Evolutionary conservation across 2,329 filamentous ascomycete species (phyloP), one percentile per base, ranked within the genome.

Genomic region (Arthrinium phaeospermum): DNA sequence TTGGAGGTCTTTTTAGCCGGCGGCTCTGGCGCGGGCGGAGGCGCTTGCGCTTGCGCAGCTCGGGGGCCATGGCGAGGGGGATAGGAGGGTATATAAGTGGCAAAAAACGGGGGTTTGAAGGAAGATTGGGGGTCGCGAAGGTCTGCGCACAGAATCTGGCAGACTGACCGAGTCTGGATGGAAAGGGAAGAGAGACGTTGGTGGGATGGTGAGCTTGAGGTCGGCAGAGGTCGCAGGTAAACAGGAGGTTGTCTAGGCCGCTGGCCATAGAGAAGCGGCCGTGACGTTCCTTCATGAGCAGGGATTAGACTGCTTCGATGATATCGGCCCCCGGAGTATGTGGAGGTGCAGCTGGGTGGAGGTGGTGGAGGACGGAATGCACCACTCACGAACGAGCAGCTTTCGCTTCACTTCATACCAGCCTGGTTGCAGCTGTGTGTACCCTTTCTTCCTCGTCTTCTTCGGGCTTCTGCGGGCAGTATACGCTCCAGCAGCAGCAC

Each of bases 41-140:
- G 82, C 72, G 83, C 82, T 85, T 85, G 78, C 84, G 83, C 78
- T 86, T 86, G 76, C 84, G 79, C 53, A 86, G 80, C 78, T 84
- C 83, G 70, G 82, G 80, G 72, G 83, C 82, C 84, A 86, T 85
- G 70, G 47, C 74, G 74, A 24, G 30, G 53, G 74, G 34, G 70
- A n/a, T 73, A 14, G 72, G 47, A 61, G 72, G 61, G 72, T 47
- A 57, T 53, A 34, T 73, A 72, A 72, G 70, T 67, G 45, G 27
- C 67, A 71, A 44, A 44, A 69, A 22, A 57, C 16, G 30, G 53
- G 49, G 73, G 69, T 70, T 70, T 41, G 68, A 72, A 69, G 46
- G 69, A 27, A 72, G 44, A 67, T 45, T 13, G 19, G 68, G 14
- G 72, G 72, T 78, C 74, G 75, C 75, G 72, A 71, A 72, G 69